A percentile compares a stretch with the other conserved stretches of the same genome.
Evolutionary conservation across 2,329 filamentous ascomycete genomes (phyloP).

Genomic region (Fusarium odoratissimum): DNA sequence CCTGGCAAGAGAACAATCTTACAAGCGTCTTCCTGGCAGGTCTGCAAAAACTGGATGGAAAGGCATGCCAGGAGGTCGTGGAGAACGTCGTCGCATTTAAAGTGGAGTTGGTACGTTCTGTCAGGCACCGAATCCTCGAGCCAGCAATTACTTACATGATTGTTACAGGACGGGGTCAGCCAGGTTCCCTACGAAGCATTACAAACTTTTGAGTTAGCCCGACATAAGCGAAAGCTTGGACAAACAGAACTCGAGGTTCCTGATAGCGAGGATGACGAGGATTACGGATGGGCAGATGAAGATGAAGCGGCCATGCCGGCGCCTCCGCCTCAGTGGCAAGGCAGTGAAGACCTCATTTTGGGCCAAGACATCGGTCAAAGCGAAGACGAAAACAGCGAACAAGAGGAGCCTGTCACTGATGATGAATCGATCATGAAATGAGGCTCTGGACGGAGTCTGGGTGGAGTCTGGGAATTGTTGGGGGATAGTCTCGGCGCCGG

Average conservation of each 20-base stretch:
- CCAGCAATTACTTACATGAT: slow-evolving; percentile 40
- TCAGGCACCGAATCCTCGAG: slow-evolving; percentile 26
- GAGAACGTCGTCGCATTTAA: slow-evolving; percentile 62
- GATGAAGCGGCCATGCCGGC: slow-evolving; percentile 70
- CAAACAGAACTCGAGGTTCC: slow-evolving; percentile 70
- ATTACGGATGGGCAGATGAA: slow-evolving; percentile 78
- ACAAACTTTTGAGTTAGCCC: slow-evolving; percentile 50
- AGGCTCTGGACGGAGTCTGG: slow-evolving; percentile 32
- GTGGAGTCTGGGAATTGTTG: slow-evolving; percentile 38
- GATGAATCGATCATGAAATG: slow-evolving; percentile 39
- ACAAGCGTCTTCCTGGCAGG: slow-evolving; percentile 69
- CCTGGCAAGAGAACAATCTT: slow-evolving; percentile 59
- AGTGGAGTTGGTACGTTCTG: slow-evolving; percentile 56
- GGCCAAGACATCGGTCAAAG: slow-evolving; percentile 58
- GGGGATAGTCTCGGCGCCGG: slow-evolving; percentile 44
- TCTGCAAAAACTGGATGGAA: slow-evolving; percentile 73
- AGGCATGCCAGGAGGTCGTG: slow-evolving; percentile 53
- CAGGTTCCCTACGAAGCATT: slow-evolving; percentile 55
- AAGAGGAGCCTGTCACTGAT: slow-evolving; percentile 35
- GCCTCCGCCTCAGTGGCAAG: slow-evolving; percentile 75
- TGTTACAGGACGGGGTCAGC: slow-evolving; percentile 57
- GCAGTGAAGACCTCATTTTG: slow-evolving; percentile 72
- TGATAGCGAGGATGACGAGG: slow-evolving; percentile 74
- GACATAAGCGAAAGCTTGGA: slow-evolving; percentile 71
- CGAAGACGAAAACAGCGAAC: slow-evolving; percentile 48